These are phyloP conservation scores for Metschnikowia kofuensis DNA, from an alignment of 805 yeast genomes.

Conservation along the genomic window DNA sequence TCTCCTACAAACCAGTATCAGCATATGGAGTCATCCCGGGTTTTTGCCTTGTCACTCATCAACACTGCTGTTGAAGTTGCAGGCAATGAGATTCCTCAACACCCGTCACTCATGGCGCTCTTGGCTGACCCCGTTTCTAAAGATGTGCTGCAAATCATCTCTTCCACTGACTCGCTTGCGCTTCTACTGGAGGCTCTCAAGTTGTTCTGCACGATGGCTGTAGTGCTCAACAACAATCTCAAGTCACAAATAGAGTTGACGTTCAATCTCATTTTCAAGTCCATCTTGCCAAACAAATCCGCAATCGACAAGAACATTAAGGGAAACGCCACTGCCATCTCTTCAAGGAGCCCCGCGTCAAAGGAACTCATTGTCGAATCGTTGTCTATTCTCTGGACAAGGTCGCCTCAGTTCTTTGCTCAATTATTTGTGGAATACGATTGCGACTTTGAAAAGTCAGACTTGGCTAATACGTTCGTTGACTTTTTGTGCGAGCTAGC, in stretches of 20 bases:
- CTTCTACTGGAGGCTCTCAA: constrained; percentile 74
- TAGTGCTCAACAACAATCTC: constrained; percentile 61
- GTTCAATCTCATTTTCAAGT: constrained; percentile 58
- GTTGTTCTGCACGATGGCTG: constrained; percentile 67
- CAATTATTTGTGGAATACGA: constrained; percentile 79
- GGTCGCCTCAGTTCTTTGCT: constrained; percentile 75
- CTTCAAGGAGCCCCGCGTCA: constrained; percentile 37
- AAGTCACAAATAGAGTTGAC: constrained; percentile 81
- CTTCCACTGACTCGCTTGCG: constrained; percentile 68
- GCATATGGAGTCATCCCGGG: constrained; percentile 83
- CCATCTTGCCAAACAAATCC: constrained; percentile 41
- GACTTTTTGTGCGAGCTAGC: constrained; percentile 74
- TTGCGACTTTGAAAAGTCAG: constrained; percentile 84
- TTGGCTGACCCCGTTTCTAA: constrained; percentile 83
- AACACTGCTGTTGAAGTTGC: constrained; percentile 79
- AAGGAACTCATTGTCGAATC: constrained; percentile 86
- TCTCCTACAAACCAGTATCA: constrained; percentile 80
- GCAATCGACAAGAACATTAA: constrained; percentile 18
- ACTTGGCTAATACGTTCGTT: constrained; percentile 64
- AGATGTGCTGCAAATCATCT: constrained; percentile 75
- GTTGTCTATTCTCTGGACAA: constrained; percentile 74
- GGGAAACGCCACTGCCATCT: constrained; percentile 13
- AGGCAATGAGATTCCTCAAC: constrained; percentile 58
- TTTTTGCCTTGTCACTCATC: constrained; percentile 74
- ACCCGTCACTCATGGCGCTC: constrained; percentile 62